These are phyloP conservation scores for Pestalotiopsis sp. DNA, from an alignment of 2,329 filamentous ascomycete genomes.

Conservation along the genomic window DNA sequence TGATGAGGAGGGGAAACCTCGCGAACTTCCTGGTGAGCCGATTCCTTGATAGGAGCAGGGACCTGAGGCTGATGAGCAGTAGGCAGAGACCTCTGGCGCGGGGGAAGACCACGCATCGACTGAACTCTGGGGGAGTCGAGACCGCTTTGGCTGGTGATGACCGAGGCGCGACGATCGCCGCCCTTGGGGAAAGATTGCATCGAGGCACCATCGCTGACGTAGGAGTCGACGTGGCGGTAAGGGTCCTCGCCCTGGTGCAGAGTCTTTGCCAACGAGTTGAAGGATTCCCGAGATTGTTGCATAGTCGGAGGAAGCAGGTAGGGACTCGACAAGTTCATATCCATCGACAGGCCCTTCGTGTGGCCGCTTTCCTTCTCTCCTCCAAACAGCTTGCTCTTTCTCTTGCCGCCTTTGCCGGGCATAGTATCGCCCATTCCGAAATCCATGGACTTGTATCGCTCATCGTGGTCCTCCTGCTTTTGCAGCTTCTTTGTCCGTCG, in stretches of 20 bases:
- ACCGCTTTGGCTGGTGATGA: slow-evolving; percentile 44
- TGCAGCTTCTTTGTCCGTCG: slow-evolving; percentile 75
- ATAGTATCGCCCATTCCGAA: slow-evolving; percentile 74
- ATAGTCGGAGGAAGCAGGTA: slow-evolving; percentile 89
- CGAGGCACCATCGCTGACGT: slow-evolving; percentile 61
- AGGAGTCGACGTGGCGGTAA: slow-evolving; percentile 68
- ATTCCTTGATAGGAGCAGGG: slow-evolving; percentile 26
- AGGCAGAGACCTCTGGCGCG: slow-evolving; percentile 49
- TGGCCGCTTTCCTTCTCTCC: slow-evolving; percentile 54
- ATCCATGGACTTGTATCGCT: slow-evolving; percentile 89
- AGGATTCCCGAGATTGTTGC: slow-evolving; percentile 79
- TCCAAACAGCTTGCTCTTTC: slow-evolving; percentile 51
- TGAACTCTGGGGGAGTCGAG: slow-evolving; percentile 18
- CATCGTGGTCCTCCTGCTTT: slow-evolving; percentile 76
- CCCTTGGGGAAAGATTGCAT: slow-evolving; percentile 52
- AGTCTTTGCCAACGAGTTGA: slow-evolving; percentile 81
- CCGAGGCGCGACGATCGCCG: slow-evolving; percentile 39
- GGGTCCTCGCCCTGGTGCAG: slow-evolving; percentile 79
- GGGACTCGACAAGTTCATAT: slow-evolving; percentile 77
- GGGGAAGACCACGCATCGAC: slow-evolving; percentile 30
- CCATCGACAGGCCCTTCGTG: slow-evolving; percentile 66
- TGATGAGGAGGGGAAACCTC: slow-evolving; percentile 12
- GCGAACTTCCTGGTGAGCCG: slow-evolving; percentile 18
- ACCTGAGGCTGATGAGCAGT: slow-evolving; percentile 34
- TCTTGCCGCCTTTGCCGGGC: slow-evolving; percentile 41